These are phyloP conservation scores for Monosporascus ibericus DNA, from an alignment of 2,329 filamentous ascomycete genomes.

Conservation along the genomic window DNA sequence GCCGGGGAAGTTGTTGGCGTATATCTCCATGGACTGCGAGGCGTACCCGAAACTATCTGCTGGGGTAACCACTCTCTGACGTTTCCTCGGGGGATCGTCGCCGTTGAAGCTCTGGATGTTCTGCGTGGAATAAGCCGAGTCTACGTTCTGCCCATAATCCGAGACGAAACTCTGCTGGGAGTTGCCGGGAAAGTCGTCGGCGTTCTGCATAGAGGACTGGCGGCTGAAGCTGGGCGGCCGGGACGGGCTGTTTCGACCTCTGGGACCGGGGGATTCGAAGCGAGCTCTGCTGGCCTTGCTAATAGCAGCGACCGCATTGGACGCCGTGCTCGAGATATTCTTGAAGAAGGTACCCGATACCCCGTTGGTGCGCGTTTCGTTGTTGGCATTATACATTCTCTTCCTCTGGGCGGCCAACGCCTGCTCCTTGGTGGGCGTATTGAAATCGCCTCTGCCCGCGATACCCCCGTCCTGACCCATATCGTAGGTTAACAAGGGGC, in stretches of 20 bases:
- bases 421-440: conserved; percentile 97
- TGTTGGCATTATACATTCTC: conserved; percentile 74
- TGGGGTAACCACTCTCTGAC: conserved; percentile 55
- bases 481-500: conserved; percentile 72
- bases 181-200: conserved; percentile 61
- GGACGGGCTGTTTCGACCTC: conserved; percentile 57
- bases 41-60: conserved; percentile 52
- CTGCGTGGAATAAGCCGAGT: conserved; percentile 64
- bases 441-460: conserved; percentile 68
- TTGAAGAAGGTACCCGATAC: conserved; percentile 88
- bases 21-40: conserved; percentile 40
- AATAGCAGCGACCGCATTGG: conserved; percentile 89
- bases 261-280: conserved; percentile 78
- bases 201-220: conserved; percentile 65
- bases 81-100: conserved; percentile 76
- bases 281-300: conserved; percentile 97
- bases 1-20: conserved; percentile 50
- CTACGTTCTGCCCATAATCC: conserved; percentile 67
- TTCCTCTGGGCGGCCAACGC: conserved; percentile 95
- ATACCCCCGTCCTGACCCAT: conserved; percentile 69
- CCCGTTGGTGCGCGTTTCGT: conserved; percentile 62
- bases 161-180: conserved; percentile 82
- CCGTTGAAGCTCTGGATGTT: conserved; percentile 43
- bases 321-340: conserved; percentile 90
- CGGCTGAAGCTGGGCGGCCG: conserved; percentile 65